A percentile compares a stretch with the other conserved stretches of the same genome.
Evolutionary conservation across 2,329 filamentous ascomycete genomes (phyloP).

Genomic region (Pestalotiopsis fici): DNA sequence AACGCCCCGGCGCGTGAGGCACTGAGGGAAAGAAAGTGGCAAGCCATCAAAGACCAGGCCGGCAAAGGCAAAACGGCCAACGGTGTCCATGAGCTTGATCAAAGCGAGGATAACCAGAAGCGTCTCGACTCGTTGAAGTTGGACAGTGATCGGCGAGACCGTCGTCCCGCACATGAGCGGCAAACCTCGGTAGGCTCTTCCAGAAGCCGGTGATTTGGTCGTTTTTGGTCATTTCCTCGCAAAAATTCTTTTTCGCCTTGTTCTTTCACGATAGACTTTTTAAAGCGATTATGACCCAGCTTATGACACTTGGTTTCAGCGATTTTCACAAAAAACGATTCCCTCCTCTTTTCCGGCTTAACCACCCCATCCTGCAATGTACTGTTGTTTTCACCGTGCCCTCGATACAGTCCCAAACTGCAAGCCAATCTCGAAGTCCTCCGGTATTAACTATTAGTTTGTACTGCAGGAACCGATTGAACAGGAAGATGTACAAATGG

Average conservation of each 20-base stretch:
- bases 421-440: background rate
- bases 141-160: slow-evolving; percentile 68
- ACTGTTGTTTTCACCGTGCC: background rate
- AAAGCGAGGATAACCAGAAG: slow-evolving; percentile 82
- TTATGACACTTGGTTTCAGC: slow-evolving; percentile 10
- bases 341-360: background rate
- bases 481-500: background rate
- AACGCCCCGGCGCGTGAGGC: slow-evolving; percentile 83
- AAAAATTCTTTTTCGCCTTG: slow-evolving; percentile 17
- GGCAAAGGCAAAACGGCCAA: slow-evolving; percentile 61
- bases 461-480: background rate
- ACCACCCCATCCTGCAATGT: slow-evolving; percentile 1
- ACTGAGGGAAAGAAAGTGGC: slow-evolving; percentile 85
- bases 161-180: slow-evolving; percentile 58
- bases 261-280: slow-evolving; percentile 26
- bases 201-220: slow-evolving; percentile 44
- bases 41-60: slow-evolving; percentile 78
- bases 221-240: slow-evolving; percentile 16
- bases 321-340: background rate
- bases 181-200: slow-evolving; percentile 60
- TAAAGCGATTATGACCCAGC: slow-evolving; percentile 26
- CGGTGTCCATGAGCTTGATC: slow-evolving; percentile 66
- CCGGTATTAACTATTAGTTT: slow-evolving; percentile 2
- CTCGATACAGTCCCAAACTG: slow-evolving; percentile 1
- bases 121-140: slow-evolving; percentile 87